Evolutionary conservation across 2,329 filamentous ascomycete genomes (phyloP).

Genomic region (Triangularia verruculosa): DNA sequence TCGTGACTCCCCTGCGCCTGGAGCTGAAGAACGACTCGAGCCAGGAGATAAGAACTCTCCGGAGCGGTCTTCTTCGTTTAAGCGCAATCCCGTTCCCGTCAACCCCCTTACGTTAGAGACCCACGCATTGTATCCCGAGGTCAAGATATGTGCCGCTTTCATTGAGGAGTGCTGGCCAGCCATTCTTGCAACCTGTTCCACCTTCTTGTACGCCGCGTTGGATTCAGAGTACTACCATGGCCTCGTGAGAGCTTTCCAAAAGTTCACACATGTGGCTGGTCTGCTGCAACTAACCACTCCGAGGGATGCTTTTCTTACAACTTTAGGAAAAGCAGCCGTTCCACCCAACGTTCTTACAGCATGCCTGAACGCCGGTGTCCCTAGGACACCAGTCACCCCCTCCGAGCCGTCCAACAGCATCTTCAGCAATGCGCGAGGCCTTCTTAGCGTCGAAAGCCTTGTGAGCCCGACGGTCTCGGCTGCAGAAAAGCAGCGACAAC

Average conservation of each 20-base stretch:
- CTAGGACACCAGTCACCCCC: conserved; percentile 44
- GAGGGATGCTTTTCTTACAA: conserved; percentile 91
- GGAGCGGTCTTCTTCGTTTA: conserved; percentile 65
- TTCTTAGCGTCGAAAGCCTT: conserved; percentile 71
- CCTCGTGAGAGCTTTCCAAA: conserved; percentile 88
- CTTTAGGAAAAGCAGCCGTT: conserved; percentile 87
- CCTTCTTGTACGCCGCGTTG: conserved; percentile 86
- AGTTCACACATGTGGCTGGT: conserved; percentile 91
- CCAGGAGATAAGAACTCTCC: conserved; percentile 40
- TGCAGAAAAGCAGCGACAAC: conserved; percentile 57
- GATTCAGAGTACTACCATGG: conserved; percentile 94
- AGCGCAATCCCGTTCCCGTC: conserved; percentile 72
- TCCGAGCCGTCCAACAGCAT: conserved; percentile 56
- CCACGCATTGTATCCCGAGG: conserved; percentile 67
- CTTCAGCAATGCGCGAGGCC: conserved; percentile 66
- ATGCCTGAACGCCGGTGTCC: conserved; percentile 50
- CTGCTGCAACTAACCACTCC: conserved; percentile 80
- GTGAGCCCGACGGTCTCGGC: conserved; percentile 56
- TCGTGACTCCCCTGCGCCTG: conserved; percentile 42
- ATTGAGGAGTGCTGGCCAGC: conserved; percentile 95
- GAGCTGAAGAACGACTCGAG: conserved; percentile 34
- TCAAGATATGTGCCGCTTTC: conserved; percentile 75
- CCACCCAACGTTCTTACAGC: conserved; percentile 72
- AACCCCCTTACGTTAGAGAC: conserved; percentile 78
- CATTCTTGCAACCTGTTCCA: conserved; percentile 89